Base-by-base conservation (phyloP, 176 grass and related monocot species). In the Raddia guianensis region DNA sequence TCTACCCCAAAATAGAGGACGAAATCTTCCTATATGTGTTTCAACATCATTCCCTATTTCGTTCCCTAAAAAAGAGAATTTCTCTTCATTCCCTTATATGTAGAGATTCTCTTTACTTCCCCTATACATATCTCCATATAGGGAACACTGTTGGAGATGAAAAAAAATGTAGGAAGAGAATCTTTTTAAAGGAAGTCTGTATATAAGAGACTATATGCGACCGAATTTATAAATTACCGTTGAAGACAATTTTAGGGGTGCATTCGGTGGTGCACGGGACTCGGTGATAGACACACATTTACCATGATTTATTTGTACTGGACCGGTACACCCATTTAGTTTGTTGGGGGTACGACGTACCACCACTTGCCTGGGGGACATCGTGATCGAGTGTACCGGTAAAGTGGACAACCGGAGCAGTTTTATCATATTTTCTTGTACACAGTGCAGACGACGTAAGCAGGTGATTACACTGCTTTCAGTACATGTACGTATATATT, bases 371-470 rank as follows among this genome's bases (percentile, higher is more conserved):
- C 60, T 7, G 1, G 49, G 6, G 67, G 59, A 53, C 68, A 73
- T 47, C 40, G 35, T 19, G 34, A 14, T 53, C n/a, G 37, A 43
- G 21, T 49, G 9, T 15, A 63, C 46, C 65, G 3, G 80, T 53
- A 55, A 76, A 69, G 44, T 16, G 13, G 68, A 33, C 51, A 78
- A 15, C 37, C 35, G 10, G 53, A 40, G 37, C 37, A 73, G 20
- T 11, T 85, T 85, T 11, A 64, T 85, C 75, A 73, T 72, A 18
- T 85, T 54, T 79, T 45, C 32, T 52, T 83, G 37, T 75, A 66
- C 81, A 15, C 5, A 16, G 35, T 83, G 47, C 60, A 73, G 3
- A 52, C 0, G 3, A 52, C 0, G 7, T 42, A 58, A 18, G 40
- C 75, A n/a, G 9, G 42, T 66, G 5, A 72, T 37, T 47, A 49